phyloP scores from a whole-genome alignment of 2,329 filamentous ascomycete species.

The Aureobasidium sp. region DNA sequence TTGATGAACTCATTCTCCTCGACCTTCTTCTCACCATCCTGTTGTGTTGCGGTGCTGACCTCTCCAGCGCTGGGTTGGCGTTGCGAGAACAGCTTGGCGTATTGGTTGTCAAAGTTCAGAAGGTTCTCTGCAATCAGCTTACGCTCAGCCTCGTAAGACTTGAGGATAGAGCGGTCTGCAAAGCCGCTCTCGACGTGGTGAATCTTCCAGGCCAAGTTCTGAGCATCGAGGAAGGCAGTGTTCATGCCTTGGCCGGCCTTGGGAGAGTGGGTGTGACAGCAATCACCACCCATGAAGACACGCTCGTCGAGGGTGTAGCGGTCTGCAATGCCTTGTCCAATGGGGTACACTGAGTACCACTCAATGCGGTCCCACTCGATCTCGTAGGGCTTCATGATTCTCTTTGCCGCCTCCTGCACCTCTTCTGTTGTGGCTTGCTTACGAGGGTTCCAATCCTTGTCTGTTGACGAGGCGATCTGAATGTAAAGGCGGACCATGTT shows the following conservation, averaged over 20 bases:
- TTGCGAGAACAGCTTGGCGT: conserved; percentile 83
- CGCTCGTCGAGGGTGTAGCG: conserved; percentile 58
- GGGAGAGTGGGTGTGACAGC: conserved; percentile 56
- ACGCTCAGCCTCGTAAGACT: conserved; percentile 81
- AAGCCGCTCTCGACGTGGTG: conserved; percentile 83
- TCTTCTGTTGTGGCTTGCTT: conserved; percentile 54
- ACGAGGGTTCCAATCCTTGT: conserved; percentile 54
- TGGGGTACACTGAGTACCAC: conserved; percentile 61
- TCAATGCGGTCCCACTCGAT: conserved; percentile 59
- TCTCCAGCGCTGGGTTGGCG: conserved; percentile 65
- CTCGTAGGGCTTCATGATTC: conserved; percentile 53
- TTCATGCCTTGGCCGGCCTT: conserved; percentile 61
- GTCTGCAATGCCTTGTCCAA: conserved; percentile 59
- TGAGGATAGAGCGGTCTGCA: conserved; percentile 64
- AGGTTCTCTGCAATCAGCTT: conserved; percentile 78
- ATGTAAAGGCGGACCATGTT: conserved; percentile 51
- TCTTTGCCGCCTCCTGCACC: conserved; percentile 51
- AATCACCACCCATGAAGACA: conserved; percentile 60
- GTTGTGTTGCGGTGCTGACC: conserved; percentile 61
- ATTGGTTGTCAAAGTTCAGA: conserved; percentile 79
- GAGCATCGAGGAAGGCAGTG: conserved; percentile 56
- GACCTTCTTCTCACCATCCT: conserved; percentile 24
- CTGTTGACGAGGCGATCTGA: conserved; percentile 56
- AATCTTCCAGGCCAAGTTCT: conserved; percentile 94
- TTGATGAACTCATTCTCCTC: conserved; percentile 76